These are phyloP conservation scores for Aspergillus homomorphus DNA, from an alignment of 495 filamentous ascomycete species.

Conservation along the genomic window DNA sequence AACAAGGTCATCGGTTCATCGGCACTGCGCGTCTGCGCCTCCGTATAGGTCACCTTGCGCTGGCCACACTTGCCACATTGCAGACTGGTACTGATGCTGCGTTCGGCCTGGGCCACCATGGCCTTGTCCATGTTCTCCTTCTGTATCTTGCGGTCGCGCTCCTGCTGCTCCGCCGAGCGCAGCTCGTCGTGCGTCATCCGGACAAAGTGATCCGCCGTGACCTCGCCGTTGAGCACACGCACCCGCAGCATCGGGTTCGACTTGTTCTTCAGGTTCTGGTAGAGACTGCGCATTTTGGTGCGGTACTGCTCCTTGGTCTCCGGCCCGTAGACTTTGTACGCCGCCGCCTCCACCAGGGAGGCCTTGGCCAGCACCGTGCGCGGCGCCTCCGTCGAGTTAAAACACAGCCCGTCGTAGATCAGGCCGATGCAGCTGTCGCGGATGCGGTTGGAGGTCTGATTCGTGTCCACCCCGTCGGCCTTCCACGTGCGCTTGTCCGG, in stretches of 20 bases:
- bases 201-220: conserved; percentile 69
- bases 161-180: conserved; percentile 66
- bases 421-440: conserved; percentile 84
- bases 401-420: conserved; percentile 70
- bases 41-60: conserved; percentile 90
- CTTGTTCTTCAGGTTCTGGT: conserved; percentile 89
- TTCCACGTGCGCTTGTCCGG: conserved; percentile 75
- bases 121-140: conserved; percentile 95
- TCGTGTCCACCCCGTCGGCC: conserved; percentile 70
- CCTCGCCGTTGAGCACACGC: conserved; percentile 70
- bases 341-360: conserved; percentile 68
- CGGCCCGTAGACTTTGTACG: conserved; percentile 58
- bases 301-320: conserved; percentile 73
- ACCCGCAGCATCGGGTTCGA: conserved; percentile 72
- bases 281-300: conserved; percentile 83
- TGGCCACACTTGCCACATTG: conserved; percentile 86
- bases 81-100: conserved; percentile 78
- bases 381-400: conserved; percentile 42
- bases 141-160: conserved; percentile 64
- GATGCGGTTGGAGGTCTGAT: conserved; percentile 61
- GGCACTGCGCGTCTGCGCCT: conserved; percentile 91
- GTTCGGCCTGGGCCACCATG: conserved; percentile 84
- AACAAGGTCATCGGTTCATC: conserved; percentile 61
- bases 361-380: conserved; percentile 64
- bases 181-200: conserved; percentile 72